Evolutionary conservation across 1,139 yeast species (phyloP), one percentile per base, ranked within the genome.

Genomic region (Ogataea hybrid): DNA sequence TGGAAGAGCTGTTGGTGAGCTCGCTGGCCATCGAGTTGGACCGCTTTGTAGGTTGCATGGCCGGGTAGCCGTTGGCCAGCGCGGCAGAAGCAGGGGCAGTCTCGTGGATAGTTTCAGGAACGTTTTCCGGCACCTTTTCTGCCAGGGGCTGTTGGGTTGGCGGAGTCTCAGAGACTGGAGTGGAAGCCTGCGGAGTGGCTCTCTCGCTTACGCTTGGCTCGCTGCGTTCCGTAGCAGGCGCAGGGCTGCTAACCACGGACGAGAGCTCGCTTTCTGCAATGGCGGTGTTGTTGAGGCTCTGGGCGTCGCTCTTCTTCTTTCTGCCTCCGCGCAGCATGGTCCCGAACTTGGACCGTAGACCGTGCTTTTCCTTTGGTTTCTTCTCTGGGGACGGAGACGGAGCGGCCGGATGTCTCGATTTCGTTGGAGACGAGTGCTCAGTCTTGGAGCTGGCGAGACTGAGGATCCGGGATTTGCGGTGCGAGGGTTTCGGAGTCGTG

Each of bases 331-430:
- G 57, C 61, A 89, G 84, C 47, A 89, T 81, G 0, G 96, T 87
- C 14, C 96, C 96, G 30, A 89, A 89, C 59, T 71, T 81, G 5
- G 95, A 84, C 59, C 81, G 79, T 56, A 89, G 67, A 49, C 75
- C 79, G 32, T 58, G 57, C 49, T 62, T 67, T 25, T 61, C 61
- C 38, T 57, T 53, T 7, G 37, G 40, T 17, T 47, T 51, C 29
- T 50, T 50, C 22, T 48, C 51, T 8, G 47, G 39, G 18, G 25
- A 49, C 16, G 46, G 25, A 3, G 54, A 46, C 5, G 50, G 32
- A 8, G 41, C 38, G 10, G 58, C 47, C 7, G 56, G 35, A 22
- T 40, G 44, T 36, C 48, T 46, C n/a, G 52, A 37, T 32, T 43
- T 33, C 6, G 52, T 39, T 21, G 48, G 44, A 20, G 48, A 40